A percentile compares a stretch with the other conserved stretches of the same genome.
phyloP scores from a whole-genome alignment of 805 yeast genomes.

The Candida ovalis region DNA sequence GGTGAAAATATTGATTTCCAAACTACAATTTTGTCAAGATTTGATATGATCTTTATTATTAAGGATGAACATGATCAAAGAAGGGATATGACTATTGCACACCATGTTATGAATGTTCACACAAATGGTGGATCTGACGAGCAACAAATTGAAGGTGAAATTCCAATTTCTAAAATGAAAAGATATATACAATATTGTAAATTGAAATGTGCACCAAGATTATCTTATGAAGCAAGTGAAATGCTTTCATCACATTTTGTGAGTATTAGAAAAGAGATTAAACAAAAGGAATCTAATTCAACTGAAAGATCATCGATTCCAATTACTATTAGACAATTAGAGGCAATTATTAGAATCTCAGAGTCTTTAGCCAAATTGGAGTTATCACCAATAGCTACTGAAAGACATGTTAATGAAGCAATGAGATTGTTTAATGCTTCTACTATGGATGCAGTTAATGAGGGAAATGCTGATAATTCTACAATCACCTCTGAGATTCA shows the following conservation, averaged over 20 bases:
- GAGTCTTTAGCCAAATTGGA: conserved; percentile 89
- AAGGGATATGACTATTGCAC: conserved; percentile 86
- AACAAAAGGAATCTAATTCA: conserved; percentile 72
- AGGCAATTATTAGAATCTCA: conserved; percentile 93
- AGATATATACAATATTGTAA: conserved; percentile 90
- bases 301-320: conserved; percentile 94
- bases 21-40: conserved; percentile 92
- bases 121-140: conserved; percentile 60
- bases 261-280: conserved; percentile 78
- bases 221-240: conserved; percentile 86
- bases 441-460: conserved; percentile 83
- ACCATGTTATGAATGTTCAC: conserved; percentile 92
- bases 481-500: conserved; percentile 68
- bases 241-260: conserved; percentile 89
- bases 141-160: conserved; percentile 67
- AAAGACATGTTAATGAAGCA: conserved; percentile 92
- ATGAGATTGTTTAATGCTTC: conserved; percentile 92
- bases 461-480: conserved; percentile 47
- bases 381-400: conserved; percentile 78
- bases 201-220: conserved; percentile 86
- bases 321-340: conserved; percentile 94
- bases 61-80: conserved; percentile 89
- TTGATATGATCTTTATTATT: conserved; percentile 97
- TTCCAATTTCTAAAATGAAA: conserved; percentile 87
- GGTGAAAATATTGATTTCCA: conserved; percentile 99